phyloP scores from a whole-genome alignment of 768 basidiomycete species.

The Boletellus ananiceps region DNA sequence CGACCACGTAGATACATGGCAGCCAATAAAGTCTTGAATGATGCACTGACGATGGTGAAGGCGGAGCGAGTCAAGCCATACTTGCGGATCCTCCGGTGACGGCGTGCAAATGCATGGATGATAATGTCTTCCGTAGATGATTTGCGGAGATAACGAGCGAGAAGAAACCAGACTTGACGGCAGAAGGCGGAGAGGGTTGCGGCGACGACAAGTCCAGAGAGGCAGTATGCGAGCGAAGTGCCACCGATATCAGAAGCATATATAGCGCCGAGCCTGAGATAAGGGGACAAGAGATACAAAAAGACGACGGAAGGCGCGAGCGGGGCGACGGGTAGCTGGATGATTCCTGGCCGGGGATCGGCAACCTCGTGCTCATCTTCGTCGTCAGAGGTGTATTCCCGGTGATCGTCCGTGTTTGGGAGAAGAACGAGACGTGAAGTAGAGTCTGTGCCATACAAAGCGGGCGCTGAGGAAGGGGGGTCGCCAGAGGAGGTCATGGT shows the following conservation, averaged over 20 bases:
- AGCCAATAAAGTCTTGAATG: conserved; percentile 48
- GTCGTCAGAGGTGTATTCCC: conserved; percentile 42
- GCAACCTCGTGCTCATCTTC: conserved; percentile 35
- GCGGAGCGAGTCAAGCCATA: conserved; percentile 41
- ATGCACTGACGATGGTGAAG: conserved; percentile 42
- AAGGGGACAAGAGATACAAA: conserved; percentile 65
- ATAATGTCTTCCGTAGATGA: conserved; percentile 64
- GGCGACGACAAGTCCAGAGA: conserved; percentile 48
- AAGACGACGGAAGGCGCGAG: conserved; percentile 56
- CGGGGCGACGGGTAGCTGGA: conserved; percentile 34
- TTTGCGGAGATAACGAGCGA: conserved; percentile 66
- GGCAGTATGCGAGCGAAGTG: conserved; percentile 44
- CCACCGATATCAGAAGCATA: conserved; percentile 44
- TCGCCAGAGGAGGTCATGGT: conserved; percentile 3
- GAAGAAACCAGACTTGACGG: conserved; percentile 71
- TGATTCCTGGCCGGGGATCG: conserved; percentile 3
- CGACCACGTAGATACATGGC: conserved; percentile 63
- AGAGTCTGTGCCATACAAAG: conserved; percentile 32
- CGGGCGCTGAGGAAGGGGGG: not conserved
- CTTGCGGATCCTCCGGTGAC: conserved; percentile 45
- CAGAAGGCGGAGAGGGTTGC: conserved; percentile 57
- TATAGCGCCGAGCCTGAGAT: conserved; percentile 67
- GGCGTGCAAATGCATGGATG: conserved; percentile 55
- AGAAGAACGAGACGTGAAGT: conserved; percentile 61
- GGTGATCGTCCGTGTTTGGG: conserved; percentile 46